A percentile compares a stretch with the other conserved stretches of the same genome.
Conservation (phyloP, 768 basidiomycete genomes). For the Lepiota subincarnata region DNA sequence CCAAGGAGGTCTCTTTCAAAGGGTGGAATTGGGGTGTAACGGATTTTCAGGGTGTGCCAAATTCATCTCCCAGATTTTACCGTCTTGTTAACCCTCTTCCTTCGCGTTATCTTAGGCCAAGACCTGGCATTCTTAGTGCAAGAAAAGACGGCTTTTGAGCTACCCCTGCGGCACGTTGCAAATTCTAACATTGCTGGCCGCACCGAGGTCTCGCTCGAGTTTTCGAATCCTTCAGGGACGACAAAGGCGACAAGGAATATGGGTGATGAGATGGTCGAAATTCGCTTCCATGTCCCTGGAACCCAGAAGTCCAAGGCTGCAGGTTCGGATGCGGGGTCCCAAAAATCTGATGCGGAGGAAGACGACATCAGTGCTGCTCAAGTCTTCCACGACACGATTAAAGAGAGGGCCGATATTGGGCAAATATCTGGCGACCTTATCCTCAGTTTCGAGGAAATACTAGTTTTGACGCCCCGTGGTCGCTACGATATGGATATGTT, state of each 20-base stretch:
- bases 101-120: constrained; percentile 49
- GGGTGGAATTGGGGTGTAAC: constrained; percentile 99
- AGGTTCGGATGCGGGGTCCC: constrained; percentile 70
- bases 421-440: constrained; percentile 90
- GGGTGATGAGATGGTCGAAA: constrained; percentile 91
- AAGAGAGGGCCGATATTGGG: constrained; percentile 93
- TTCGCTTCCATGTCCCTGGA: constrained; percentile 94
- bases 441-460: constrained; percentile 91
- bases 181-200: constrained; percentile 98
- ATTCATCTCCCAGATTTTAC: neutral
- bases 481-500: constrained; percentile 99
- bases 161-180: constrained; percentile 81
- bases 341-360: constrained; percentile 68
- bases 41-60: constrained; percentile 80
- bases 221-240: constrained; percentile 47
- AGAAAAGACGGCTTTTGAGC: constrained; percentile 83
- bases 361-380: constrained; percentile 91
- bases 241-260: constrained; percentile 37
- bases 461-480: constrained; percentile 93
- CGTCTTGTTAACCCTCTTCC: constrained; percentile 2
- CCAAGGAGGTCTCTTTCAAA: constrained; percentile 81
- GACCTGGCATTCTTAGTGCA: constrained; percentile 90
- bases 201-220: constrained; percentile 99
- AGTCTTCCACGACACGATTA: constrained; percentile 93
- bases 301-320: constrained; percentile 49